These are phyloP conservation scores for Fraxinus baroniana DNA, from an alignment of 305 asterid genomes.

Conservation along the genomic window DNA sequence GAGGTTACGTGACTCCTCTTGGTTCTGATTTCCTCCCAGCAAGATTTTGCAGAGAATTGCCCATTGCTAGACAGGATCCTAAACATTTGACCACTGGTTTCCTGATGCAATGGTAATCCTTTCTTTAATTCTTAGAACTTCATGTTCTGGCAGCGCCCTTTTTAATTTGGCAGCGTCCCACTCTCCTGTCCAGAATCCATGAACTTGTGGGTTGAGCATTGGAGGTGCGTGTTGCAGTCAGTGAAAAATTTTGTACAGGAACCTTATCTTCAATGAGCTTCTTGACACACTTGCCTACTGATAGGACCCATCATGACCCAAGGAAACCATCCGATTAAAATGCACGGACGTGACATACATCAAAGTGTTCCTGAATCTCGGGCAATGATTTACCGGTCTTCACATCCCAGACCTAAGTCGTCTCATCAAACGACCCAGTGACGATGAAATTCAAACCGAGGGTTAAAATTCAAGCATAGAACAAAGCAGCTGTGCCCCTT, in stretches of 20 bases:
- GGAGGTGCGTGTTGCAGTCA: not conserved
- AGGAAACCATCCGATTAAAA: not conserved
- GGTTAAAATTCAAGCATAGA: no score
- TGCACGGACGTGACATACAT: not conserved
- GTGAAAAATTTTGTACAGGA: not conserved
- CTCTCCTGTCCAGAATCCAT: constrained; percentile 10
- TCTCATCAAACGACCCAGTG: no score
- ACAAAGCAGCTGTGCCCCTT: no score
- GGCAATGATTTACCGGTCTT: not conserved
- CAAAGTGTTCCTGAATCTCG: not conserved
- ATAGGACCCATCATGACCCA: not conserved
- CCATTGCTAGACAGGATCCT: not conserved
- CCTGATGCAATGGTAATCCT: not conserved
- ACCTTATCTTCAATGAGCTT: not conserved
- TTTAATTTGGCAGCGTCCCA: no score
- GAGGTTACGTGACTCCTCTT: not conserved
- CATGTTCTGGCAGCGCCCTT: no score
- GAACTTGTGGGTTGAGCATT: not conserved
- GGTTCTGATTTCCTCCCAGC: not conserved
- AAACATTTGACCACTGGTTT: not conserved
- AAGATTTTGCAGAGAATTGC: not conserved
- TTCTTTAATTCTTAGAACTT: not conserved
- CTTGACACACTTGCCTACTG: not conserved
- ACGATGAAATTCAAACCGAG: no score
- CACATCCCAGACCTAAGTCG: no score